A percentile compares a stretch with the other conserved stretches of the same genome.
phyloP scores from a whole-genome alignment of 768 basidiomycete species.

The Cyclocybe aegerita region DNA sequence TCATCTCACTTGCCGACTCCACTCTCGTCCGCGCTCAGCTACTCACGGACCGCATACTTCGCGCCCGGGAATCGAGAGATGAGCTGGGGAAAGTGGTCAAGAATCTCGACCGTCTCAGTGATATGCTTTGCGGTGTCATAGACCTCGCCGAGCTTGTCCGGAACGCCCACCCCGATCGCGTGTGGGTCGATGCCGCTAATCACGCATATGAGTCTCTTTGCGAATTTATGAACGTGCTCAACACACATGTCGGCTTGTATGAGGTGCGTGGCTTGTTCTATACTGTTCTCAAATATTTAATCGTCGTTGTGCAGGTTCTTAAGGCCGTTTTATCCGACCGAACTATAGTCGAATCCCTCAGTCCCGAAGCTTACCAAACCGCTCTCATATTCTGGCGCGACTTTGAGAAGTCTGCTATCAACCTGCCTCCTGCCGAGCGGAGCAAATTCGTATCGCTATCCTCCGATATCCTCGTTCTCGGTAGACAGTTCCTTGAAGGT shows the following conservation, averaged over 20 bases:
- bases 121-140: slow-evolving; percentile 93
- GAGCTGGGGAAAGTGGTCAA: slow-evolving; percentile 89
- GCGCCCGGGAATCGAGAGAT: slow-evolving; percentile 64
- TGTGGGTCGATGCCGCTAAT: slow-evolving; percentile 85
- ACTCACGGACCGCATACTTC: slow-evolving; percentile 81
- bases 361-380: slow-evolving; percentile 77
- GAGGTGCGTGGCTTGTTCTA: slow-evolving; percentile 55
- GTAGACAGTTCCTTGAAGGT: slow-evolving; percentile 80
- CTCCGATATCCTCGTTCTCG: slow-evolving; percentile 84
- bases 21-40: slow-evolving; percentile 80
- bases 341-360: slow-evolving; percentile 62
- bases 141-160: slow-evolving; percentile 93
- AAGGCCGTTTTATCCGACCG: slow-evolving; percentile 69
- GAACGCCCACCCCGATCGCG: slow-evolving; percentile 86
- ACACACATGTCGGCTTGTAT: slow-evolving; percentile 90
- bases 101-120: slow-evolving; percentile 94
- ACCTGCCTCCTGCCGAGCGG: slow-evolving; percentile 77
- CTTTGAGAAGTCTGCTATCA: slow-evolving; percentile 96
- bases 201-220: slow-evolving; percentile 88
- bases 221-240: slow-evolving; percentile 97
- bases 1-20: slow-evolving; percentile 72
- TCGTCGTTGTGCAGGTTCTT: slow-evolving; percentile 50
- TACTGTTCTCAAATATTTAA: background rate
- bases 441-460: slow-evolving; percentile 86
- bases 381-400: slow-evolving; percentile 94